phyloP scores from a whole-genome alignment of 441 rosid genomes.

The Bocquillonia castaneifolia region DNA sequence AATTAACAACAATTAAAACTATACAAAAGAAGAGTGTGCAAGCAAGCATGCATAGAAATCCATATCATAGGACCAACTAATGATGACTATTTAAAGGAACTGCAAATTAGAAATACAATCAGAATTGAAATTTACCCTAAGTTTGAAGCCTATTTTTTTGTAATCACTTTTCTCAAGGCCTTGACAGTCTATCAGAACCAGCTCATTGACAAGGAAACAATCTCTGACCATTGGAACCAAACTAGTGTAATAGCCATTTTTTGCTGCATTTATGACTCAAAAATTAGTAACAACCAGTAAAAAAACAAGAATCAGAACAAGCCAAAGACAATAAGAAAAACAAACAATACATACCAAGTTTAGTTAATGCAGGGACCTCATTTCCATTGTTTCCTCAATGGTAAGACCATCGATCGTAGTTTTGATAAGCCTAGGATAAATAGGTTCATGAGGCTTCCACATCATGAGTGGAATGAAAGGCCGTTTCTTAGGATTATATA shows the following conservation, averaged over 20 bases:
- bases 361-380: constrained; percentile 75
- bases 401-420: constrained; percentile 75
- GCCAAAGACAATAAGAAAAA: background rate
- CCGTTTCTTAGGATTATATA: constrained; percentile 60
- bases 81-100: background rate
- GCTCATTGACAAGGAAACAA: constrained; percentile 62
- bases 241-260: constrained; percentile 87
- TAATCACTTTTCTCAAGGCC: constrained; percentile 81
- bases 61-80: background rate
- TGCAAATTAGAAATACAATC: background rate
- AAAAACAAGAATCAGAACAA: background rate
- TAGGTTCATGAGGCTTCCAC: constrained; percentile 92
- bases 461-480: constrained; percentile 77
- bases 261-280: constrained; percentile 48
- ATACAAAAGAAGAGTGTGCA: background rate
- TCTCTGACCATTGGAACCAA: constrained; percentile 88
- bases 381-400: constrained; percentile 74
- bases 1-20: background rate
- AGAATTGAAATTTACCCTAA: constrained; percentile 49
- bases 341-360: constrained; percentile 50
- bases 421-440: constrained; percentile 75
- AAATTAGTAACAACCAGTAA: constrained; percentile 14
- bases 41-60: background rate
- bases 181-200: constrained; percentile 73
- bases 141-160: constrained; percentile 89